A percentile compares a stretch with the other conserved stretches of the same genome.
phyloP scores from a whole-genome alignment of 2,329 filamentous ascomycete genomes.

The Zelopaecilomyces penicillatus region DNA sequence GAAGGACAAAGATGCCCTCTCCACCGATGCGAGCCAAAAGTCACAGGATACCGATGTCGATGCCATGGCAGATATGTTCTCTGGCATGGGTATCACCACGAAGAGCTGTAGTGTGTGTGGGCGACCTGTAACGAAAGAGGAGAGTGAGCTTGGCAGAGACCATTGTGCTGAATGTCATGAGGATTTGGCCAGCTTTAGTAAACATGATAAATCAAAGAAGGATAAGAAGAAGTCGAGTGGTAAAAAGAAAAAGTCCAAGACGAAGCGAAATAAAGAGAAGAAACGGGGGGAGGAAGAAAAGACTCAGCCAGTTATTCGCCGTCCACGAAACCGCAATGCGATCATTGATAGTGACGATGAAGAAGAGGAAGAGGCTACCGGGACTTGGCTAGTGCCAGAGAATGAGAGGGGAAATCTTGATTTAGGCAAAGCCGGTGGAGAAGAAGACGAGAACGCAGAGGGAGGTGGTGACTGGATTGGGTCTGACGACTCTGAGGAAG shows the following conservation, averaged over 20 bases:
- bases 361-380: conserved; percentile 52
- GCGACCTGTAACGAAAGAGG: conserved; percentile 49
- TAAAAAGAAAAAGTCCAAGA: conserved; percentile 23
- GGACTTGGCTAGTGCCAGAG: conserved; percentile 71
- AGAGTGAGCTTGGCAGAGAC: conserved; percentile 31
- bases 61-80: conserved; percentile 76
- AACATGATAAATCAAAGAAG: conserved; percentile 31
- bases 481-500: conserved; percentile 56
- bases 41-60: conserved; percentile 61
- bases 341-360: conserved; percentile 61
- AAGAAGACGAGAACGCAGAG: conserved; percentile 81
- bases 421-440: conserved; percentile 73
- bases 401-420: conserved; percentile 50
- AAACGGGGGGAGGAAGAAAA: conserved; percentile 32
- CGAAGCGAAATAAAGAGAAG: conserved; percentile 17
- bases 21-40: conserved; percentile 50
- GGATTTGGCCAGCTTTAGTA: conserved; percentile 60
- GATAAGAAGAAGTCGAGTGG: conserved; percentile 20
- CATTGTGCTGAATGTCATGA: conserved; percentile 66
- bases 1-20: conserved; percentile 78
- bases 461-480: conserved; percentile 74
- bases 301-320: conserved; percentile 18
- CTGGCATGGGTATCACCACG: conserved; percentile 67
- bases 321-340: conserved; percentile 43
- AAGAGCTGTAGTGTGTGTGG: conserved; percentile 83